Evolutionary conservation across 2,329 filamentous ascomycete species (phyloP), one percentile per base, ranked within the genome.

Genomic region (Didymella pinodella): DNA sequence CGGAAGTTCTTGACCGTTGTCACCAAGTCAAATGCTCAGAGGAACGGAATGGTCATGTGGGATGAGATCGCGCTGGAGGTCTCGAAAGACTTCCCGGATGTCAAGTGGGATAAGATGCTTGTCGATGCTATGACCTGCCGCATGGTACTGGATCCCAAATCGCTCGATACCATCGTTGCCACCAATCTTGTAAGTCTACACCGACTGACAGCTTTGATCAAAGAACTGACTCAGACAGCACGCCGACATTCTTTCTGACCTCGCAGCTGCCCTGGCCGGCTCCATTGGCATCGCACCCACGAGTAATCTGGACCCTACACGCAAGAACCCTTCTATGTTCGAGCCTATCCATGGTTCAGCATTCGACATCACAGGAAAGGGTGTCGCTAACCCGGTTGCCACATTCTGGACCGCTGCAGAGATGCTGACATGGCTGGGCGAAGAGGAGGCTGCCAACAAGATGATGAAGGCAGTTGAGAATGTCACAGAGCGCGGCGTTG

Each of bases 261-360:
- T 91, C 20, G 89, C 88, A 6, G 88, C 89, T 14, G 87, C 88
- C 0, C 78, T 91, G 7, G 88, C 88, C 2, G 89, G 89, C 0
- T 88, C 85, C 2, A 91, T 91, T 60, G 88, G 89, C 8, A 90
- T 92, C 57, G 89, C 89, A 3, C 88, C 89, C 3, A 90, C 88
- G 50, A 51, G 60, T 31, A 59, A 48, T 4, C 78, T 91, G 1
- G 88, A 91, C 64, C 88, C 88, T 1, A 86, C 84, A 0, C 78
- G 85, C 16, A 69, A 82, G 63, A 84, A 86, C 59, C 87, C 87
- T 0, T 83, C 80, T 52, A 86, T 87, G 83, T 88, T 87, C 61
- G 85, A 87, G 76, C 85, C 85, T 0, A 86, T 87, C 52, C 84
- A 86, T 65, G 85, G 85, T 2, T 84, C 81, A 4, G 85, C 85